Percentiles rank a stretch among this genome's conserved stretches.
These are phyloP conservation scores for Boletus mariae DNA, from an alignment of 1,284 basidiomycete species.

Conservation along the genomic window DNA sequence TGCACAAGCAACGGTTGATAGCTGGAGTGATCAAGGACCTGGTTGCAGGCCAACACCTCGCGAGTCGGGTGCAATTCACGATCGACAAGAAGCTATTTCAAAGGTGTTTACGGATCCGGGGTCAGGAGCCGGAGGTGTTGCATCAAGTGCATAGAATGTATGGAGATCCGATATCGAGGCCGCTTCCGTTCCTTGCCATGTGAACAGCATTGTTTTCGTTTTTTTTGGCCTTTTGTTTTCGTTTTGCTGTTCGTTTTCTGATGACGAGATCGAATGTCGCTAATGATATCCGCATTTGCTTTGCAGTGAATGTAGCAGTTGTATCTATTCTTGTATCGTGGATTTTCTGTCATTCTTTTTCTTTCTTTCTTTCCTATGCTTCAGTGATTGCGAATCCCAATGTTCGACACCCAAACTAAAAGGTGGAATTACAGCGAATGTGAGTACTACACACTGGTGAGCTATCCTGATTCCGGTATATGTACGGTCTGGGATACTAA, in stretches of 20 bases:
- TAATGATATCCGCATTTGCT: constrained; percentile 7
- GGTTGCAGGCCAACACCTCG: constrained; percentile 77
- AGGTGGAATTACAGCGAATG: too few species aligned
- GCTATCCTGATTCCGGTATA: too few species aligned
- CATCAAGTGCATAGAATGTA: constrained; percentile 44
- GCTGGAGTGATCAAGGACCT: constrained; percentile 74
- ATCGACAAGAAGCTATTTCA: constrained; percentile 73
- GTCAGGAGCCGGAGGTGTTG: constrained; percentile 52
- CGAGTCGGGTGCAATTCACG: constrained; percentile 64
- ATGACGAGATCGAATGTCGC: neutral
- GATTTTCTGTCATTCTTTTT: neutral
- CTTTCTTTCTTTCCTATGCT: too few species aligned
- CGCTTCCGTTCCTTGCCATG: constrained; percentile 22
- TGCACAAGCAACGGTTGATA: constrained; percentile 81
- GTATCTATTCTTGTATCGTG: constrained; percentile 15
- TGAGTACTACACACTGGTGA: too few species aligned
- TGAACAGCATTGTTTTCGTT: constrained; percentile 4
- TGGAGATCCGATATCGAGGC: constrained; percentile 19
- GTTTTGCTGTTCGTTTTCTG: neutral
- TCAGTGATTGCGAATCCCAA: too few species aligned
- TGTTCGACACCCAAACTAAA: too few species aligned
- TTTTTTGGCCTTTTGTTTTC: neutral
- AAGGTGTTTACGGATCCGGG: constrained; percentile 68
- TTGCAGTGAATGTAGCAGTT: constrained; percentile 4
- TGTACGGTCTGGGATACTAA: too few species aligned